Conservation (phyloP, 257 asterid genomes). For the Scutellaria baicalensis region DNA sequence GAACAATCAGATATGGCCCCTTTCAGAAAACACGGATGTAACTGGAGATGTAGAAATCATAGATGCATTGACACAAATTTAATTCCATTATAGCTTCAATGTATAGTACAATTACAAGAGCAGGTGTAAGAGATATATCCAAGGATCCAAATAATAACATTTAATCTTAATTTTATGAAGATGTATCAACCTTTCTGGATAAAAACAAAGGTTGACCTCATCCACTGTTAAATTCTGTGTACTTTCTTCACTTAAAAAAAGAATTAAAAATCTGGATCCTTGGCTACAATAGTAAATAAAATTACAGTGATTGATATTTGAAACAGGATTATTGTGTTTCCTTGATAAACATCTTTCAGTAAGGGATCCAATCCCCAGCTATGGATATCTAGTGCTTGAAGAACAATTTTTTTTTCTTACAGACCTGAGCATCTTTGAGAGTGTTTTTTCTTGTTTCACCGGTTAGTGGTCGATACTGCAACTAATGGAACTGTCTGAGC, state of each 20-base stretch:
- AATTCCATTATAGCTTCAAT: not conserved
- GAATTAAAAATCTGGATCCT: not conserved
- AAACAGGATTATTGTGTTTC: not conserved
- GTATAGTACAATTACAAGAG: not conserved
- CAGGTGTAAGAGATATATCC: not conserved
- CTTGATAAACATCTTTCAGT: not conserved
- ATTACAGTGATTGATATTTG: not conserved
- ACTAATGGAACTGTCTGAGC: conserved; percentile 37
- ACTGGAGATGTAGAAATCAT: not conserved
- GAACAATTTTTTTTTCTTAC: not conserved
- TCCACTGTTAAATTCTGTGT: not conserved
- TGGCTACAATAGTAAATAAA: not conserved
- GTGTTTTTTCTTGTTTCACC: not conserved
- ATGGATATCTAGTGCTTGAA: not conserved
- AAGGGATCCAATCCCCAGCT: not conserved
- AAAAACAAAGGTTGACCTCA: not conserved
- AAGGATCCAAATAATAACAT: not conserved
- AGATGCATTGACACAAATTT: not conserved
- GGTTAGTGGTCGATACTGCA: conserved; percentile 14
- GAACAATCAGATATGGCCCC: not conserved
- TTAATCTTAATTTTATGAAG: not conserved
- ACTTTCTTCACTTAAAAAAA: not conserved
- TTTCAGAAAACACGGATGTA: not conserved
- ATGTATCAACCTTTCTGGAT: not conserved
- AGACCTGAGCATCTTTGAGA: not conserved